phyloP scores from a whole-genome alignment of 2,329 filamentous ascomycete species.

The Xylariaceae sp. region DNA sequence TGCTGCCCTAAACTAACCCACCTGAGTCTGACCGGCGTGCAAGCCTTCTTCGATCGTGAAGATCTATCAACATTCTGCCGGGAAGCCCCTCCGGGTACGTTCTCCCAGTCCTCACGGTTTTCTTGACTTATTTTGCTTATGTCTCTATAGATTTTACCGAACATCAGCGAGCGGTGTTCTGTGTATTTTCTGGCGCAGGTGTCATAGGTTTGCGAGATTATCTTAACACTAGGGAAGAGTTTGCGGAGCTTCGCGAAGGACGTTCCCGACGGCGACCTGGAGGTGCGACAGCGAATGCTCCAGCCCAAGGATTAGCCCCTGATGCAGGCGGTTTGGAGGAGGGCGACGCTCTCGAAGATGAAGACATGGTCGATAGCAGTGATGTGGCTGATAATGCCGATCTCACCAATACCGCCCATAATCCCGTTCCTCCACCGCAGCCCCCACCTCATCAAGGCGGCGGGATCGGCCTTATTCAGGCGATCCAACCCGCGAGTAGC shows the following conservation, averaged over 20 bases:
- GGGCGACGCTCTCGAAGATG: slow-evolving; percentile 30
- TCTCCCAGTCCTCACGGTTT: background rate
- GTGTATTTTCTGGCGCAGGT: slow-evolving; percentile 88
- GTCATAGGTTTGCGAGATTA: slow-evolving; percentile 72
- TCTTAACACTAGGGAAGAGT: slow-evolving; percentile 56
- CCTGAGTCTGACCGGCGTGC: slow-evolving; percentile 87
- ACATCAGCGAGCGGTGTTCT: slow-evolving; percentile 92
- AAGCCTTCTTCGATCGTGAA: slow-evolving; percentile 71
- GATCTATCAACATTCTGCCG: slow-evolving; percentile 83
- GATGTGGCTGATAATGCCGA: slow-evolving; percentile 27
- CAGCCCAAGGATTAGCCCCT: slow-evolving; percentile 7
- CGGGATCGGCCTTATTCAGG: background rate
- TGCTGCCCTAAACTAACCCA: slow-evolving; percentile 90
- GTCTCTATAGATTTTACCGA: slow-evolving; percentile 74
- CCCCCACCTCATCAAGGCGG: slow-evolving; percentile 18
- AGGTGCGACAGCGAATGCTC: slow-evolving; percentile 10
- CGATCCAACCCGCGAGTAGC: background rate
- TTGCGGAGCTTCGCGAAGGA: slow-evolving; percentile 35
- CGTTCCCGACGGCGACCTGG: slow-evolving; percentile 16
- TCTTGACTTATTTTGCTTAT: slow-evolving; percentile 23
- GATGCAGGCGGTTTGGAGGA: slow-evolving; percentile 30
- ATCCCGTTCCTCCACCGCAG: slow-evolving; percentile 22
- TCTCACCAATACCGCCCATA: slow-evolving; percentile 19
- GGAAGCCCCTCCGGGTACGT: slow-evolving; percentile 66
- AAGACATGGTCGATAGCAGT: slow-evolving; percentile 34